Conservation (phyloP, 1,139 yeast species). For the Tardiomyces depauwii region DNA sequence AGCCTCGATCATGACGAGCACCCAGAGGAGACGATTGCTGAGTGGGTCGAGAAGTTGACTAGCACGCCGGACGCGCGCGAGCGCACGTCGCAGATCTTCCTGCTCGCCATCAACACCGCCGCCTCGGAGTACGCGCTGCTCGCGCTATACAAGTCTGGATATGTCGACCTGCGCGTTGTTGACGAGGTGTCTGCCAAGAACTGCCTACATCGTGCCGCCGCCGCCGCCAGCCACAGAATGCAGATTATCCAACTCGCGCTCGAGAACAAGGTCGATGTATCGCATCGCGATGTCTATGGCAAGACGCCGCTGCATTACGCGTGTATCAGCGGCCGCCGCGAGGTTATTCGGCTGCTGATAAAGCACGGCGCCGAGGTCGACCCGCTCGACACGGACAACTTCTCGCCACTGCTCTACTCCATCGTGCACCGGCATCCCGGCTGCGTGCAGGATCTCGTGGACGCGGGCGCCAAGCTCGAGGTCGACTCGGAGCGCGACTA, state of each 20-base stretch:
- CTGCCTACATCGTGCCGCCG: conserved; percentile 39
- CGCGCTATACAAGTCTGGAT: conserved; percentile 28
- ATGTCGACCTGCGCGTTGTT: conserved; percentile 27
- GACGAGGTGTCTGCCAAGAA: conserved; percentile 35
- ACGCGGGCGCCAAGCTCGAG: conserved; percentile 29
- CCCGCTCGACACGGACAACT: conserved; percentile 31
- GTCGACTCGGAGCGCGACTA: conserved; percentile 37
- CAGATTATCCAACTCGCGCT: conserved; percentile 30
- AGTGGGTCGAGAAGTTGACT: conserved; percentile 42
- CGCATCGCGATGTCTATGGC: conserved; percentile 54
- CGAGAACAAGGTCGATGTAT: conserved; percentile 23
- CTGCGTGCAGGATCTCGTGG: conserved; percentile 37
- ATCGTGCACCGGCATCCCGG: conserved; percentile 58
- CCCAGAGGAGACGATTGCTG: conserved; percentile 18
- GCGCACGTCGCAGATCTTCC: conserved; percentile 52
- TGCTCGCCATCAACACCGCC: conserved; percentile 43
- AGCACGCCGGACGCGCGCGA: conserved; percentile 31
- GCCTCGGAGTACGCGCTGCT: conserved; percentile 32
- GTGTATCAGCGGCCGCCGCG: conserved; percentile 32
- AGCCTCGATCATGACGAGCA: conserved; percentile 20
- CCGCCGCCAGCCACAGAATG: conserved; percentile 18
- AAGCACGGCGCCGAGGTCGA: conserved; percentile 26
- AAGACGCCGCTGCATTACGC: conserved; percentile 85
- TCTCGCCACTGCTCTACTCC: conserved; percentile 66
- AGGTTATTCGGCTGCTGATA: conserved; percentile 23